Conservation (phyloP, 179 eudicot species). For the Beta lomatogona region DNA sequence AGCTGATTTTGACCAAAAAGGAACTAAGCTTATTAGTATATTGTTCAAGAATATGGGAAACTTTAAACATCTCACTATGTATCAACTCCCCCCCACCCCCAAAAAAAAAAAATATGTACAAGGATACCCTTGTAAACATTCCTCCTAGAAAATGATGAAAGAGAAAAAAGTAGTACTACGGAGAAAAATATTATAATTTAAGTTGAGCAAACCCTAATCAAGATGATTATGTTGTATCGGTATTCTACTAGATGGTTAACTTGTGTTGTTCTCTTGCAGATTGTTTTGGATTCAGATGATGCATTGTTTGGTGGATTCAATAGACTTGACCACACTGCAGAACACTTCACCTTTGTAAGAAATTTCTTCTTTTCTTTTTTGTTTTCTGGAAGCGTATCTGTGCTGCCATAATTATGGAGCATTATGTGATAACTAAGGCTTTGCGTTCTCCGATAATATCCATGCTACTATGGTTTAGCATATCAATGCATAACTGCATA, state of each 20-base stretch:
- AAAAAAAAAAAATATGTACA: not conserved
- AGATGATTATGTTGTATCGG: not conserved
- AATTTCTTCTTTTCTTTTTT: not conserved
- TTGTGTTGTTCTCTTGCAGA: conserved; percentile 43
- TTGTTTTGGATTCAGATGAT: conserved; percentile 84
- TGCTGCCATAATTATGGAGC: not conserved
- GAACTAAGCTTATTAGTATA: not conserved
- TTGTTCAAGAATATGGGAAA: not conserved
- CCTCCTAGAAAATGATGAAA: not conserved
- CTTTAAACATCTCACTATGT: not conserved
- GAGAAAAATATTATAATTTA: not conserved
- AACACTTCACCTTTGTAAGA: conserved; percentile 78
- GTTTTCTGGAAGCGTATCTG: not conserved
- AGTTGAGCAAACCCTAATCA: not conserved
- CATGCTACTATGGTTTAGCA: not conserved
- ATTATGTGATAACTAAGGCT: not conserved
- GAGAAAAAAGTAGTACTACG: not conserved
- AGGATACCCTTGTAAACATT: not conserved
- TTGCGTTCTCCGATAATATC: no score
- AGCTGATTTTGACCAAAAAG: not conserved
- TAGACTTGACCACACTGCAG: conserved; percentile 70
- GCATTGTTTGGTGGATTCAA: conserved; percentile 73
- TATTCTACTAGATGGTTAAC: not conserved
- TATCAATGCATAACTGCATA: not conserved
- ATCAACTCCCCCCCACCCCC: no score